Evolutionary conservation across 1,284 basidiomycete species (phyloP), one percentile per base, ranked within the genome.

Genomic region (Schizophyllum amplum): DNA sequence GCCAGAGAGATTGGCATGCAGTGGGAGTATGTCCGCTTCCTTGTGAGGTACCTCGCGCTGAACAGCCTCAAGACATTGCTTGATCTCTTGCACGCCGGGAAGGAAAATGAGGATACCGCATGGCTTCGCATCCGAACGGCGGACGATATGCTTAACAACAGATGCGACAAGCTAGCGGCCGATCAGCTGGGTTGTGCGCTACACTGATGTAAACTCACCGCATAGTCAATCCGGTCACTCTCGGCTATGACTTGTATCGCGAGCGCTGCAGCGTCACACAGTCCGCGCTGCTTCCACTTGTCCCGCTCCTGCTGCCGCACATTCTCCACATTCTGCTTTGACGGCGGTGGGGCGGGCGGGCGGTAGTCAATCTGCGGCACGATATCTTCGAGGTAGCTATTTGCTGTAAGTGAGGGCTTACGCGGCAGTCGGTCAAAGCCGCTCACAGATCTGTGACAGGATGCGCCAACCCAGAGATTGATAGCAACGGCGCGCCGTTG

Each of bases 1-100:
- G 49, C 78, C 87, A 0, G 92, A 86, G 13, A 97, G 74, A 68
- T 97, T 97, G 11, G 94, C 92, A 66, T 98, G 95, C 1, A 98
- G 80, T 0, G 94, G 90, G 47, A 94, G 75, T 52, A 94, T 80
- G 51, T 85, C 80, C 5, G 83, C 79, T 21, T 75, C 67, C 20
- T 65, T 69, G 17, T 70, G 63, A 3, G 71, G 59, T 7, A 72
- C 63, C 17, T 69, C 66, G 21, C 78, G 76, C 47, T 49, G 17
- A 23, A 96, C 75, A 13, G 82, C 79, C 22, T 87, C 83, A 47
- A 94, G 84, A 60, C 90, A 92, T 62, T 90, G 86, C 17, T 83
- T 82, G 64, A 94, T 94, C 66, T 94, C 92, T 72, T 90, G 87
- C 0, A 92, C 87, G 69, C 94, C 94, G 24, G 92, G 85, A 59